These are phyloP conservation scores for Ophidiomyces ophidiicola DNA, from an alignment of 2,329 filamentous ascomycete species.

Conservation along the genomic window DNA sequence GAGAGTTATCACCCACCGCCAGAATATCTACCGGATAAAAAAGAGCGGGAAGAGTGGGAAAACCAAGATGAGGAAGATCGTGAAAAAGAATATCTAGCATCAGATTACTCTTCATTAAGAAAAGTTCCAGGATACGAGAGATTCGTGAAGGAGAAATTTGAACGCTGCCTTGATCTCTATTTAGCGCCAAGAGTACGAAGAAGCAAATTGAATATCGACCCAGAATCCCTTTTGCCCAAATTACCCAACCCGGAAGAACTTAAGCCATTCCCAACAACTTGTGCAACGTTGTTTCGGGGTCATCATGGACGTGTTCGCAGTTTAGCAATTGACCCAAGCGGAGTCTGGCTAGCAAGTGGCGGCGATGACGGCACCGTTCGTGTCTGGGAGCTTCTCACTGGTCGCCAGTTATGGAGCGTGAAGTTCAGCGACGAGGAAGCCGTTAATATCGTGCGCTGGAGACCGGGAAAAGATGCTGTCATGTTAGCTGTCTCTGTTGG, in stretches of 20 bases:
- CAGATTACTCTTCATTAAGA: conserved; percentile 68
- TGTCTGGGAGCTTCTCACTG: conserved; percentile 78
- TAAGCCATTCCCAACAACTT: conserved; percentile 85
- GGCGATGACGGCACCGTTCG: conserved; percentile 88
- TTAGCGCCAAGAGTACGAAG: conserved; percentile 82
- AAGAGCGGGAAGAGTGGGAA: conserved; percentile 77
- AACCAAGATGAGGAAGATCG: conserved; percentile 71
- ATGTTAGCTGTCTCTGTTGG: conserved; percentile 74
- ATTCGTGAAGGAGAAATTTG: conserved; percentile 91
- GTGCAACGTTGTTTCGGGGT: conserved; percentile 73
- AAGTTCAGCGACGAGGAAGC: conserved; percentile 65
- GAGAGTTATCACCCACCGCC: conserved; percentile 92
- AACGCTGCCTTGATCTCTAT: conserved; percentile 89
- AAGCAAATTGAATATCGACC: conserved; percentile 93
- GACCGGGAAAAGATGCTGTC: conserved; percentile 66
- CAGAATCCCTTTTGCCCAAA: conserved; percentile 81
- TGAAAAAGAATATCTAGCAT: conserved; percentile 76
- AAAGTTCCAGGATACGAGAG: conserved; percentile 83
- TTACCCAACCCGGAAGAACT: conserved; percentile 86
- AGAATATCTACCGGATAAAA: conserved; percentile 79
- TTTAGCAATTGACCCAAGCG: conserved; percentile 71
- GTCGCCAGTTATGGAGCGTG: conserved; percentile 75
- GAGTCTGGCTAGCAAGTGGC: conserved; percentile 76
- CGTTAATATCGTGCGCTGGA: conserved; percentile 80
- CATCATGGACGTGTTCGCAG: conserved; percentile 81